Base-by-base conservation (phyloP, 305 asterid genomes). In the Fraxinus baroniana region DNA sequence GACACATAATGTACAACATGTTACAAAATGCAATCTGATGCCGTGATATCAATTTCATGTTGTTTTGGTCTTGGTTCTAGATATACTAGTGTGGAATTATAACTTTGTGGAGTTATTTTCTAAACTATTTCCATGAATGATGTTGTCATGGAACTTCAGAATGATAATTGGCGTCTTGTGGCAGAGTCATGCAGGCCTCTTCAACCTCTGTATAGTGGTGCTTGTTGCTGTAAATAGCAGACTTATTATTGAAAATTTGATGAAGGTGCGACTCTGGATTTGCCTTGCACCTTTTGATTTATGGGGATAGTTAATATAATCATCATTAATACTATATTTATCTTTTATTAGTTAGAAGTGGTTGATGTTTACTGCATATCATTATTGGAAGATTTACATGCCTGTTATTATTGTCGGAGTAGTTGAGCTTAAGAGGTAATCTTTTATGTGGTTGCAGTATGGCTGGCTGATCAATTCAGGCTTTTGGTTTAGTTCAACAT, bases 171-270 rank as follows among this genome's bases (percentile, higher is more conserved):
- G 81, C 80, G 32, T 90, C 85, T 85, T 91, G 79, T 88, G 87
- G 83, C 93, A 96, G 99, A 96, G 98, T 88, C 99, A 96, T 90
- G 99, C 98, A 55, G 98, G 99, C 52, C 93, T 96, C 64, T 93
- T 96, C 91, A 96, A 96, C 87, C 98, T 96, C 78, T 96, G 99
- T 87, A 88, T 96, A 62, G 98, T 96, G 91, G 99, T 96, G 87
- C 99, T 96, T 86, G 96, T 94, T 78, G 98, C 99, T 64, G 97
- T 96, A 87, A 96, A 96, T 87, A 84, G 98, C 89, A 91, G 98
- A 87, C 98, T 94, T 85, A 94, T 96, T 80, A 93, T 96, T 81
- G 99, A 96, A 83, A 96, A 96, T 87, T 86, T 96, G 90, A 93
- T 96, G 98, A 96, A 96, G 98, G 98, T 96, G 78, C 8, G 91